phyloP scores from a whole-genome alignment of 1,284 basidiomycete genomes.

The Fomitopsis schrenkii region DNA sequence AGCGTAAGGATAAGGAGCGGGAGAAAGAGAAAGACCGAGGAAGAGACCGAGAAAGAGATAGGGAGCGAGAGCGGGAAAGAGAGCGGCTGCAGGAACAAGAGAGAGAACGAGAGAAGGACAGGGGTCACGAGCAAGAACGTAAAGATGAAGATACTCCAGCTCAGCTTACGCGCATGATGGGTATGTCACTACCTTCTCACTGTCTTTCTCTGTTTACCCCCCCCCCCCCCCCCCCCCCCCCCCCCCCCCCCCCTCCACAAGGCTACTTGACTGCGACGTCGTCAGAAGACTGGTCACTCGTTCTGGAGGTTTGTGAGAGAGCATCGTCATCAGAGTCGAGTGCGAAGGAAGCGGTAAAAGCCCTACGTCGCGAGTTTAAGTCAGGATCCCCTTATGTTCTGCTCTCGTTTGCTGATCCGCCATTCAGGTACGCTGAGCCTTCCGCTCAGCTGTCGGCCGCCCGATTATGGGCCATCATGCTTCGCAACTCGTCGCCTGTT shows the following conservation, averaged over 20 bases:
- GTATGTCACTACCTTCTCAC: conserved; percentile 29
- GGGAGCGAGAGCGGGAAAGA: conserved; percentile 22
- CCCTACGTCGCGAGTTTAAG: conserved; percentile 76
- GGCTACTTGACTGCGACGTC: conserved; percentile 72
- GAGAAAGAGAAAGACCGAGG: conserved; percentile 16
- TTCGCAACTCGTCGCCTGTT: conserved; percentile 61
- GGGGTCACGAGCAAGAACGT: conserved; percentile 24
- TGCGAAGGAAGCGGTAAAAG: conserved; percentile 73
- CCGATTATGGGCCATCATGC: conserved; percentile 79
- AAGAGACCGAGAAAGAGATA: conserved; percentile 15
- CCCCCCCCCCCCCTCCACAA: too few species aligned
- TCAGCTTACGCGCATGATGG: conserved; percentile 68
- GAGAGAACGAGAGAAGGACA: conserved; percentile 11
- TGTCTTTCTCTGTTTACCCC: neutral
- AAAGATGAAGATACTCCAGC: conserved; percentile 41
- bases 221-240: too few species aligned
- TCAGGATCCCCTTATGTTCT: conserved; percentile 27
- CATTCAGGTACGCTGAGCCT: conserved; percentile 61
- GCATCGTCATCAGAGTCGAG: conserved; percentile 60
- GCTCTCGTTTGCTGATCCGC: neutral
- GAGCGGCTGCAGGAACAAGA: conserved; percentile 20
- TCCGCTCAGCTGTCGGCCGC: conserved; percentile 68
- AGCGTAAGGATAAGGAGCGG: conserved; percentile 30
- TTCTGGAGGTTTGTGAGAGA: conserved; percentile 74
- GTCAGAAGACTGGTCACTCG: conserved; percentile 74